phyloP scores from a whole-genome alignment of 805 yeast genomes.

The Metahyphopichia silvanorum region DNA sequence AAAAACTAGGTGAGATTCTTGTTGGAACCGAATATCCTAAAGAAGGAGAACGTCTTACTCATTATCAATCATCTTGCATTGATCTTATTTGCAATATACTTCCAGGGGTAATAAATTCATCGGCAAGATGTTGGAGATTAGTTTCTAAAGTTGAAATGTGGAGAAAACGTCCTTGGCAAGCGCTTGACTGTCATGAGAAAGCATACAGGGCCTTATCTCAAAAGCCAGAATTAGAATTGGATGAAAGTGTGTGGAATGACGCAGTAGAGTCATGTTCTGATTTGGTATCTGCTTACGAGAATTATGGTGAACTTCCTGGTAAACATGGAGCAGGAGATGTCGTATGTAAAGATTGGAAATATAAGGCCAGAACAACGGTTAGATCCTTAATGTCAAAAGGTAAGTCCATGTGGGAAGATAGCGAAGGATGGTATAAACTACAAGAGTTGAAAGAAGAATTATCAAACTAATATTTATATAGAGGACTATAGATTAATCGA shows the following conservation, averaged over 20 bases:
- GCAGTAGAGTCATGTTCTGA: slow-evolving; percentile 79
- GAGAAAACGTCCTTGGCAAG: slow-evolving; percentile 84
- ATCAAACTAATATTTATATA: slow-evolving; percentile 1
- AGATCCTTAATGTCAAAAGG: slow-evolving; percentile 80
- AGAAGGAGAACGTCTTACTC: slow-evolving; percentile 36
- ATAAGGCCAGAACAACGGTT: slow-evolving; percentile 70
- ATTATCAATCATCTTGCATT: slow-evolving; percentile 66
- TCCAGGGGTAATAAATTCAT: slow-evolving; percentile 66
- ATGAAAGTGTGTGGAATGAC: slow-evolving; percentile 66
- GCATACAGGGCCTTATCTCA: slow-evolving; percentile 74
- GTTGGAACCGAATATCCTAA: slow-evolving; percentile 49
- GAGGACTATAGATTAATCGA: not conserved
- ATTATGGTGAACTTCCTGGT: slow-evolving; percentile 82
- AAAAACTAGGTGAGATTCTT: slow-evolving; percentile 65
- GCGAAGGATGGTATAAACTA: slow-evolving; percentile 71
- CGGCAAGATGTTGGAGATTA: slow-evolving; percentile 73
- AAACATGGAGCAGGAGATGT: slow-evolving; percentile 73
- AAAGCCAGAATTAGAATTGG: slow-evolving; percentile 59
- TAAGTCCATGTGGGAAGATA: slow-evolving; percentile 72
- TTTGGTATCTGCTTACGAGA: slow-evolving; percentile 80
- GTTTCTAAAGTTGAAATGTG: slow-evolving; percentile 85
- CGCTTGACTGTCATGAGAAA: slow-evolving; percentile 80
- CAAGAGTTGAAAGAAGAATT: slow-evolving; percentile 49
- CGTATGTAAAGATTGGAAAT: slow-evolving; percentile 93
- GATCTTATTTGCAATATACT: slow-evolving; percentile 68